Conservation (phyloP, 148 eudicot species). For the Pouteria glomerata region DNA sequence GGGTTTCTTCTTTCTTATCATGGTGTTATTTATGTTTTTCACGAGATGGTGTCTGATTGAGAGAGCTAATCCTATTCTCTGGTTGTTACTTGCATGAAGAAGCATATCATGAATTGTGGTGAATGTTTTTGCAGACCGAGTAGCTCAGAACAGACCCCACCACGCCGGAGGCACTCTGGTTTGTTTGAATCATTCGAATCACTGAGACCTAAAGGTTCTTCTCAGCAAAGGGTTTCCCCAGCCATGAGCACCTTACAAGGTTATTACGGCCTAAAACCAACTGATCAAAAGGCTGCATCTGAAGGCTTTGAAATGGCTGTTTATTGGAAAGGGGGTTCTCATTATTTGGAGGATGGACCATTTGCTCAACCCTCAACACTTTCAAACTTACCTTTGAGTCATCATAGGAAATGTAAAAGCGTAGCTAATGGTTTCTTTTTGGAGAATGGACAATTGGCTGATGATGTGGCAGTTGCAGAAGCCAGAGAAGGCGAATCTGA, state of each 20-base stretch:
- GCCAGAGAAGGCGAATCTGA: constrained; percentile 30
- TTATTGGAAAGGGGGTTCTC: constrained; percentile 45
- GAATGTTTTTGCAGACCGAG: constrained; percentile 40
- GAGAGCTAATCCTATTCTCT: neutral
- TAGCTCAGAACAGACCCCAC: constrained; percentile 49
- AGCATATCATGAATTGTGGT: neutral
- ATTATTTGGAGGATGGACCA: constrained; percentile 40
- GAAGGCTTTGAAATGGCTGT: constrained; percentile 81
- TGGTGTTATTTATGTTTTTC: neutral
- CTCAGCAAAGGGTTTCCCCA: constrained; percentile 55
- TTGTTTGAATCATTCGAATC: constrained; percentile 59
- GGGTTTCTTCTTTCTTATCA: too few species aligned
- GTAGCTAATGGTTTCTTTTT: constrained; percentile 47
- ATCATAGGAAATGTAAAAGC: constrained; percentile 67
- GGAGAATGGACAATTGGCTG: constrained; percentile 37
- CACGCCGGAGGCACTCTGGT: constrained; percentile 50
- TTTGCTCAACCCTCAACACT: constrained; percentile 31
- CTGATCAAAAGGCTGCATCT: constrained; percentile 20
- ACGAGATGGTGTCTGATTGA: neutral
- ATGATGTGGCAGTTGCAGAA: too few species aligned
- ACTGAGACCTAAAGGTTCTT: constrained; percentile 43
- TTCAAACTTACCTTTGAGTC: constrained; percentile 55
- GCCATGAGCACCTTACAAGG: constrained; percentile 81
- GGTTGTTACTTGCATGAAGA: neutral
- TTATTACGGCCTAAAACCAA: constrained; percentile 55